phyloP scores from a whole-genome alignment of 768 basidiomycete species.

The Amanita rimosa region DNA sequence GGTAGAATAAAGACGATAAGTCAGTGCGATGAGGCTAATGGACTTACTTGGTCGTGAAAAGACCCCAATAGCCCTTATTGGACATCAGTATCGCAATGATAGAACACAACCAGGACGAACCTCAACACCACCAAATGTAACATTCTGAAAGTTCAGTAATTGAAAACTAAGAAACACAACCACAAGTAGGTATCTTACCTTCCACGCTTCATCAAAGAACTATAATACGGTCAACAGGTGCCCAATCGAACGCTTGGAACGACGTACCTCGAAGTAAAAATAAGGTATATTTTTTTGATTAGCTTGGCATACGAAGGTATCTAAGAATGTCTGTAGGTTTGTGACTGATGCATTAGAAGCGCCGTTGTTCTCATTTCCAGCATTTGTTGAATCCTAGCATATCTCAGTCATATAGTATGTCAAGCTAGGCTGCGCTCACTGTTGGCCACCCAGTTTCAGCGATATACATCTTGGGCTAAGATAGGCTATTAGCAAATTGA shows the following conservation, averaged over 20 bases:
- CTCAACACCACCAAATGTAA: slow-evolving; percentile 69
- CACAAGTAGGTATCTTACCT: slow-evolving; percentile 19
- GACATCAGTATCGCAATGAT: background rate
- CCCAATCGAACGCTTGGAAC: slow-evolving; percentile 1
- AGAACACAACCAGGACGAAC: slow-evolving; percentile 9
- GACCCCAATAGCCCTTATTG: slow-evolving; percentile 32
- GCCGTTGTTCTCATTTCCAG: slow-evolving; percentile 50
- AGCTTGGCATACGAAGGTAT: slow-evolving; percentile 85
- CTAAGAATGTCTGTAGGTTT: slow-evolving; percentile 58
- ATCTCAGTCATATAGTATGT: background rate
- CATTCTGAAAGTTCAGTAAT: slow-evolving; percentile 24
- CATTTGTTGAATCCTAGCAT: slow-evolving; percentile 43
- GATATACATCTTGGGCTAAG: slow-evolving; percentile 68
- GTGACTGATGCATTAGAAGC: slow-evolving; percentile 46
- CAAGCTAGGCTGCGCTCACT: slow-evolving; percentile 23
- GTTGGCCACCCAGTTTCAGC: slow-evolving; percentile 86
- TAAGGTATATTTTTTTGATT: slow-evolving; percentile 69
- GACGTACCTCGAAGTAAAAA: slow-evolving; percentile 72
- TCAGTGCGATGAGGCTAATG: background rate
- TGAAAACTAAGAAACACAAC: background rate
- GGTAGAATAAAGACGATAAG: slow-evolving; percentile 2
- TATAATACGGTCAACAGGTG: slow-evolving; percentile 14
- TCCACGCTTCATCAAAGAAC: slow-evolving; percentile 78
- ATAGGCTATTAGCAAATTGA: slow-evolving; percentile 1
- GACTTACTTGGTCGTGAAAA: slow-evolving; percentile 33